phyloP scores from a whole-genome alignment of 2,329 filamentous ascomycete genomes.

The Talaromyces sp. region DNA sequence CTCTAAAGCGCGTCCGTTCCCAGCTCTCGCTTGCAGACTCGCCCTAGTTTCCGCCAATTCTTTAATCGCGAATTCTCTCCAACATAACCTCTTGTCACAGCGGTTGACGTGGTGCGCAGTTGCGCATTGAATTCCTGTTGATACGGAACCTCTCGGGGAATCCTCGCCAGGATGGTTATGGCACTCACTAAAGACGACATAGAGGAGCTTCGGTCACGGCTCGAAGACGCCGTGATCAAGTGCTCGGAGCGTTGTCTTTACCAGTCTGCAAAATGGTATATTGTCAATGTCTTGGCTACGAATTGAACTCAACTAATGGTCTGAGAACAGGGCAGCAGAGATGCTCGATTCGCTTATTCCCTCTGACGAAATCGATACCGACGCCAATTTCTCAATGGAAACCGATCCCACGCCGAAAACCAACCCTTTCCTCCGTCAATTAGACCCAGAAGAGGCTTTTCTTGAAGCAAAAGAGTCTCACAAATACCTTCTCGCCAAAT shows the following conservation, averaged over 20 bases:
- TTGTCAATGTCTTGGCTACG: neutral
- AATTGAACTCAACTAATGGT: neutral
- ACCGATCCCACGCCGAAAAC: conserved; percentile 46
- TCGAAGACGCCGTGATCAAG: conserved; percentile 81
- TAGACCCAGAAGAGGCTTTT: conserved; percentile 65
- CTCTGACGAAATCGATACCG: conserved; percentile 53
- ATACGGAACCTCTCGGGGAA: neutral
- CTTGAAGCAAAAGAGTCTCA: conserved; percentile 75
- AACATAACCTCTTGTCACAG: neutral
- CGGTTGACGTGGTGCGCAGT: neutral
- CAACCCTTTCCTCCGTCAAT: conserved; percentile 49
- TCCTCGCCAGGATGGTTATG: conserved; percentile 24
- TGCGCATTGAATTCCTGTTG: neutral
- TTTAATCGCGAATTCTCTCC: neutral
- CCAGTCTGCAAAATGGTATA: conserved; percentile 90
- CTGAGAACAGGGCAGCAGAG: conserved; percentile 72
- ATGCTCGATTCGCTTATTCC: conserved; percentile 74
- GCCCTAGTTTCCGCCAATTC: neutral
- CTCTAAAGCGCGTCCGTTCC: neutral
- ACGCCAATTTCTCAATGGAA: conserved; percentile 56
- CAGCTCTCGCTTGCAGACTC: neutral
- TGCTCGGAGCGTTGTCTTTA: conserved; percentile 95
- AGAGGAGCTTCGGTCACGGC: conserved; percentile 62
- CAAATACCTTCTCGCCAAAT: conserved; percentile 84
- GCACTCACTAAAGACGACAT: conserved; percentile 33